Base-by-base conservation (phyloP, 257 asterid genomes). In the Asclepias syriaca region DNA sequence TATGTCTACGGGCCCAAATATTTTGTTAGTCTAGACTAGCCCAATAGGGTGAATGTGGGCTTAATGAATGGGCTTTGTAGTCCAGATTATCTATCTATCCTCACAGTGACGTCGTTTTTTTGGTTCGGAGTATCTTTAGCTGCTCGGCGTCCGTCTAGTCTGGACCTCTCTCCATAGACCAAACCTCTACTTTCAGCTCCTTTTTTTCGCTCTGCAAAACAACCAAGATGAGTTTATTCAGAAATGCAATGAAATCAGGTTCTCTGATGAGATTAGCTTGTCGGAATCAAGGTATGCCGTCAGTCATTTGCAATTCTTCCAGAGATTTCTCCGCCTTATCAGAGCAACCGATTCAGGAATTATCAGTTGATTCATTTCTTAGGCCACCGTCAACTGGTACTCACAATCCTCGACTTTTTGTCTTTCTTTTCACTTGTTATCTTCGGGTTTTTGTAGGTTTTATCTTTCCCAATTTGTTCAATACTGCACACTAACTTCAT, bases 281-380 rank as follows among this genome's bases (percentile, higher is more conserved):
- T 49, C 74, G 64, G 7, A 68, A 57, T 72, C 73, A 69, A 40
- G 69, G 71, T 49, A 51, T 64, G 39, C 32, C 82, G 21, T 54
- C 78, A 45, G 43, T 74, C 24, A 27, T 68, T 27, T 39, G 55
- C 64, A 5, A 15, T 57, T 59, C 69, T 2, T 80, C 80, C 71
- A 78, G 79, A 73, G 81, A 68, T 29, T 87, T 86, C 83, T 83
- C 90, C 12, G 77, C 89, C 8, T 87, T 78, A 68, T 80, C 89
- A 24, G 64, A 81, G 16, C 74, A 64, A 49, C 75, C 87, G 72
- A 78, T 71, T 61, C 78, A 8, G 43, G 86, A 51, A 51, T 45
- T 79, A 8, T 14, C 70, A 19, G 55, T 77, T 19, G 78, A 76
- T 72, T 73, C 79, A 69, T 74, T 81, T 76, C 69, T 72, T 65